Evolutionary conservation across 2,329 filamentous ascomycete species (phyloP).

Genomic region (Fusarium aywerte): DNA sequence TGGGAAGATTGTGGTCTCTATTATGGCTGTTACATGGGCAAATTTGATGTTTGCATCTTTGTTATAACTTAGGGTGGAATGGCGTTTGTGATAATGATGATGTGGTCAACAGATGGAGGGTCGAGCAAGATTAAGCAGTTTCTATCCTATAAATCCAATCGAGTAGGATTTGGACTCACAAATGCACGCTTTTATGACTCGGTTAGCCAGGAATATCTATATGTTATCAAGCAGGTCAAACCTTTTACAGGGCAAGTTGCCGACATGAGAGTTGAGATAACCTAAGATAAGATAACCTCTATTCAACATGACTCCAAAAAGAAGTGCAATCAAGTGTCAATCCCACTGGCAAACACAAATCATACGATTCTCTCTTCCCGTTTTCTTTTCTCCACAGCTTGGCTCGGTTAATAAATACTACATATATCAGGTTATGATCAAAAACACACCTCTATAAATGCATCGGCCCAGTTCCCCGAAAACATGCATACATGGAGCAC

Average conservation of each 20-base stretch:
- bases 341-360: neutral
- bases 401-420: neutral
- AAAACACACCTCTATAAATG: neutral
- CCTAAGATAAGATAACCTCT: neutral
- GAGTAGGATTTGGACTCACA: too few relatives aligned
- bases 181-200: too few relatives aligned
- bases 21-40: neutral
- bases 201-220: too few relatives aligned
- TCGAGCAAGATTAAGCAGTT: too few relatives aligned
- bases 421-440: neutral
- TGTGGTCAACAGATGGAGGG: neutral
- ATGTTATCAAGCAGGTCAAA: too few relatives aligned
- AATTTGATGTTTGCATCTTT: neutral
- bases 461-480: neutral
- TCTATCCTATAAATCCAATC: too few relatives aligned
- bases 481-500: neutral
- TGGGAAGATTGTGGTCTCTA: neutral
- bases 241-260: too few relatives aligned
- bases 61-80: accelerated
- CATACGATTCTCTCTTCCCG: too few relatives aligned
- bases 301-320: neutral
- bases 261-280: too few relatives aligned
- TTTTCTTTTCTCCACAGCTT: too few relatives aligned
- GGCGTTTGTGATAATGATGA: accelerated
- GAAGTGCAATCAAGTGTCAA: neutral